Evolutionary conservation across 352 stramenopile genomes (phyloP).

Genomic region (Phytophthora aleatoria): DNA sequence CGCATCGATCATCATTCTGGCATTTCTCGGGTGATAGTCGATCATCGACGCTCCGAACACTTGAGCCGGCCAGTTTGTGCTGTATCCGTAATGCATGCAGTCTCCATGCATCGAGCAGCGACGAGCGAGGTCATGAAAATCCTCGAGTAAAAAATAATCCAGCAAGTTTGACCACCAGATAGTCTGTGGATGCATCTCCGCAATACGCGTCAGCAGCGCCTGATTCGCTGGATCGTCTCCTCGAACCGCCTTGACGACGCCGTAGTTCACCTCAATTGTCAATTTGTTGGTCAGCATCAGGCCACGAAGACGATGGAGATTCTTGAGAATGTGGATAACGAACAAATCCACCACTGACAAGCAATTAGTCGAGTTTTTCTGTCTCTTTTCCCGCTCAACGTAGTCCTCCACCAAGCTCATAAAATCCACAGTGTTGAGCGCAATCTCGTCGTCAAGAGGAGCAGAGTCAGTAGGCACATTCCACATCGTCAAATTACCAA

Average conservation of each 20-base stretch:
- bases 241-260: constrained; percentile 3
- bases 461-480: neutral
- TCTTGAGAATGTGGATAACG: constrained; percentile 23
- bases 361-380: neutral
- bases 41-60: constrained; percentile 31
- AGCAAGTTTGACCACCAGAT: constrained; percentile 38
- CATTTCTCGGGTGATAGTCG: constrained; percentile 8
- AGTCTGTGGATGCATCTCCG: constrained; percentile 22
- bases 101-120: constrained; percentile 28
- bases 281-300: neutral
- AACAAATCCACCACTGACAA: constrained; percentile 36
- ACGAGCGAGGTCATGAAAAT: constrained; percentile 38
- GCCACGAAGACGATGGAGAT: constrained; percentile 23
- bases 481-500: constrained; percentile 9
- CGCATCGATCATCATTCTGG: constrained; percentile 5
- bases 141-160: constrained; percentile 31
- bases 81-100: constrained; percentile 37
- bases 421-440: constrained; percentile 8
- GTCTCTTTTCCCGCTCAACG: neutral
- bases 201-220: constrained; percentile 23
- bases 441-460: constrained; percentile 5
- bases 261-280: constrained; percentile 5
- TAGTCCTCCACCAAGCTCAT: neutral
- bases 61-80: constrained; percentile 35
- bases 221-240: constrained; percentile 3